Base-by-base conservation (phyloP, 257 asterid genomes). In the Gardenia jasminoides region DNA sequence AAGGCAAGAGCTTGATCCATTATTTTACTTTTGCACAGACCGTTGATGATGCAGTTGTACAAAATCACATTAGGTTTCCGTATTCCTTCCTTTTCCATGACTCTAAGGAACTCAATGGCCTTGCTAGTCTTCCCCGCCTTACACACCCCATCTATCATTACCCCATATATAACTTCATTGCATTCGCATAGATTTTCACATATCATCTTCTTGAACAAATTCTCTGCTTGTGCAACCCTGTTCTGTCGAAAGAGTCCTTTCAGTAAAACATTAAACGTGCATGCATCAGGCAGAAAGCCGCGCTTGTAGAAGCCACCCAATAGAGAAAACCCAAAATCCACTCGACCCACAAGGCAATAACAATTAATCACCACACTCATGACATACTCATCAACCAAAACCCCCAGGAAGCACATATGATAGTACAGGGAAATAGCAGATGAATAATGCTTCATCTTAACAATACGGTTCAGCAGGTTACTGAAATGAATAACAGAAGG, bases 61-160 rank as follows among this genome's bases (percentile, higher is more conserved):
- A 36, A 3, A 1, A 1, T 36, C 41, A 36, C 41, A 36, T 36
- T 47, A 47, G 16, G 15, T 13, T 47, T 47, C 1, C 52, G 3
- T 47, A 15, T 47, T 47, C 67, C 64, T 36, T n/a, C 6, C 3
- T 20, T 11, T 22, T 39, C n/a, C 15, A 75, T 41, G 1, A 75
- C 20, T n/a, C n/a, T n/a, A n/a, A n/a, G n/a, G n/a, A 36, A 36
- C 20, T 75, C 9, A 72, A 81, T 11, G 4, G 88, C 90, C 64
- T 28, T 62, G 2, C 26, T 31, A 22, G 88, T 80, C 47, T 80
- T 52, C 67, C 52, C 36, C 31, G 52, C 77, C 73, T 84, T 86
- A 67, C 88, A 82, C 3, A 86, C 78, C 31, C 86, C 88, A 54
- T 80, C 67, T 10, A 84, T 65, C 22, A 83, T 66, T 67, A 56